A percentile compares a stretch with the other conserved stretches of the same genome.
Conservation (phyloP, 2,329 filamentous ascomycete species). For the Pestalotiopsis sp. region DNA sequence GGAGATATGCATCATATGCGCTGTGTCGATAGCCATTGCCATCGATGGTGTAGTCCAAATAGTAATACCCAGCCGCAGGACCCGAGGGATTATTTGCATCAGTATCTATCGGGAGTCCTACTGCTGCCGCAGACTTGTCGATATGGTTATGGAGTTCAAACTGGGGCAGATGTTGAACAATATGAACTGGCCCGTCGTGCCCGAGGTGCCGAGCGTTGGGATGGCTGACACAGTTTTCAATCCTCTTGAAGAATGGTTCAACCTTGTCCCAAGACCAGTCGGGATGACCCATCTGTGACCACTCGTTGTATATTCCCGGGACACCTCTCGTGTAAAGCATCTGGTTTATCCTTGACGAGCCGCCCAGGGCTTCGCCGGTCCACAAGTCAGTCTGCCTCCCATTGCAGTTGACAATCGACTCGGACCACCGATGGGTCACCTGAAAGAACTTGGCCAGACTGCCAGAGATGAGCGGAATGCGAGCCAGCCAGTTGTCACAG, state of each 20-base stretch:
- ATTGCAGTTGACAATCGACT: conserved; percentile 5
- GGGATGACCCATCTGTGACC: conserved; percentile 19
- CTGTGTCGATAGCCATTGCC: conserved; percentile 11
- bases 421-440: conserved; percentile 5
- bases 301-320: conserved; percentile 26
- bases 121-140: conserved; percentile 13
- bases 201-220: conserved; percentile 9
- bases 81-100: conserved; percentile 11
- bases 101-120: conserved; percentile 12
- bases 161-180: conserved; percentile 9
- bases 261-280: conserved; percentile 17
- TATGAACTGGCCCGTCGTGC: conserved; percentile 11
- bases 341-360: conserved; percentile 27
- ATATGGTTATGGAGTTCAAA: conserved; percentile 14
- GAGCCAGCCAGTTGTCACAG: conserved; percentile 14
- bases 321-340: conserved; percentile 28
- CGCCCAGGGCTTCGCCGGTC: conserved; percentile 24
- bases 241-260: conserved; percentile 14
- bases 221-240: conserved; percentile 11
- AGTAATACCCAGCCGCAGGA: conserved; percentile 14
- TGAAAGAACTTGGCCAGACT: conserved; percentile 9
- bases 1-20: conserved; percentile 13
- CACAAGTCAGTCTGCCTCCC: conserved; percentile 10
- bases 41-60: conserved; percentile 15
- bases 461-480: conserved; percentile 13